Base-by-base conservation (phyloP, 2,329 filamentous ascomycete species). In the Fusarium phyllophilum region DNA sequence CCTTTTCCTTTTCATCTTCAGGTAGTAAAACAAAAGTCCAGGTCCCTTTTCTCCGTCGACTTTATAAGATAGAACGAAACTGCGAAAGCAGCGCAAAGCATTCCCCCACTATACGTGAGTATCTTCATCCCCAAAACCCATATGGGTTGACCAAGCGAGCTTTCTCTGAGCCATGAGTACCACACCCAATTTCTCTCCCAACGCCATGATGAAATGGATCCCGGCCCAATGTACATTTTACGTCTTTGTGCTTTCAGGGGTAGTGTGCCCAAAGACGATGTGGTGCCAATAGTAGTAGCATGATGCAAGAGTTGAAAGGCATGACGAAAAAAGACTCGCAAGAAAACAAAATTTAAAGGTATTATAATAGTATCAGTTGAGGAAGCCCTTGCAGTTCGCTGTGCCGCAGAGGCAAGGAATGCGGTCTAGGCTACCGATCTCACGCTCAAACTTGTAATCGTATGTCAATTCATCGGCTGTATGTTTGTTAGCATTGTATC, bases 401-500 rank as follows among this genome's bases (percentile, higher is more conserved):
- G 96, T 98, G 68, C 96, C 96, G 83, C 96, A 99, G 57, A 99
- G 91, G 86, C 96, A 99, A 57, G 96, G 96, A 78, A 99, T 98
- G 74, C 96, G 94, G 83, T 99, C 96, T 73, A 95, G 90, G 77
- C 94, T 97, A 79, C 95, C 95, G 79, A 97, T 94, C 84, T 99
- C 96, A 78, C 96, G 93, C 86, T 99, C 96, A 83, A 99, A 99
- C 84, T 99, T 99, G 89, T 99, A 99, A 86, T 99, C 96, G 86
- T 99, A 99, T 5, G 96, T 99, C 82, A 99, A 91, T 87, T 99
- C 96, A 85, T 99, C 96, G 82, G 98, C 96, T 99, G 80, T 70
- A 80, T 69, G 64, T 62, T 57, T 56, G 67, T 76, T 61, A 78
- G 70, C 34, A 52, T 34, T 33, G 29, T 59, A 34, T 17, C 33